Percentiles rank a stretch among this genome's conserved stretches.
phyloP scores from a whole-genome alignment of 129 eudicot species.

The carrot (Daucus carota) region DH1_v3.0 NC_030388.2:459501-460000 shows the following conservation, averaged over 20 bases:
- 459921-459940: background rate
- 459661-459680: background rate
- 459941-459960: background rate
- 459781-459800: background rate
- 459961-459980: no score
- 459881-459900: background rate
- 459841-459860: background rate
- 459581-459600: slow-evolving; percentile 59
- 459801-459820: background rate
- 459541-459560: slow-evolving; percentile 77
- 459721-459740: background rate
- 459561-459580: slow-evolving; percentile 65
- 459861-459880: background rate
- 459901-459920: background rate
- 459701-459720: background rate
- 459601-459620: slow-evolving; percentile 57
- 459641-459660: slow-evolving; percentile 20
- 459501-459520: slow-evolving; percentile 50
- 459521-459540: slow-evolving; percentile 71
- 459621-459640: slow-evolving; percentile 36
- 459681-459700: background rate
- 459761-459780: background rate
- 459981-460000: background rate
- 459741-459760: background rate
- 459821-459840: background rate